Conservation (phyloP, 345 rosid genomes). For the Reutealis trisperma region DNA sequence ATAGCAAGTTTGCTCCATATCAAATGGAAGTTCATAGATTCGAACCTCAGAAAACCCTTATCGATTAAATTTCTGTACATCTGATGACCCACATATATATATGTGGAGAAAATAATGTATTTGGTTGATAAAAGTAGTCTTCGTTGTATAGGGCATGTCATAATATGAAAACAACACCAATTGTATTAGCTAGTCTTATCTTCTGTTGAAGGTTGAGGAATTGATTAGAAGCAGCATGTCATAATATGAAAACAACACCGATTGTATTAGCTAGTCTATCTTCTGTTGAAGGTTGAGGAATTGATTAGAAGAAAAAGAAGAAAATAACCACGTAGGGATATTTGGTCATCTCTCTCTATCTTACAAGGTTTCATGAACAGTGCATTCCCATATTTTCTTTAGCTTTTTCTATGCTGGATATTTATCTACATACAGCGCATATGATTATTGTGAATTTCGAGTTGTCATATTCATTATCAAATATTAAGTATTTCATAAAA, state of each 20-base stretch:
- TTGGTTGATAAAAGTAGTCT: constrained; percentile 5
- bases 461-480: too few relatives aligned
- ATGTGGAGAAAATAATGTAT: constrained; percentile 3
- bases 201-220: background rate
- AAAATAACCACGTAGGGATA: background rate
- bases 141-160: constrained; percentile 10
- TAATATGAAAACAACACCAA: background rate
- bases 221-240: background rate
- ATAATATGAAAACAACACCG: background rate
- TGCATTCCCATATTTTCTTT: background rate
- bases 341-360: background rate
- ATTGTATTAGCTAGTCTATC: background rate
- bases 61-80: background rate
- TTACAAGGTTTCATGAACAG: too few relatives aligned
- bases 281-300: background rate
- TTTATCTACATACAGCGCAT: too few relatives aligned
- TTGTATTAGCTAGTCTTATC: background rate
- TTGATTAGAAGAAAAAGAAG: background rate
- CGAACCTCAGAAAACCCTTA: background rate
- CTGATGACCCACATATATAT: background rate
- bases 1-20: background rate
- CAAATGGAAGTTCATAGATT: background rate
- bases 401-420: too few relatives aligned
- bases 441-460: too few relatives aligned
- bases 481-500: too few relatives aligned